Conservation (phyloP, 2,329 filamentous ascomycete genomes). For the Ophiognomonia clavigignenti-juglandacearum region DNA sequence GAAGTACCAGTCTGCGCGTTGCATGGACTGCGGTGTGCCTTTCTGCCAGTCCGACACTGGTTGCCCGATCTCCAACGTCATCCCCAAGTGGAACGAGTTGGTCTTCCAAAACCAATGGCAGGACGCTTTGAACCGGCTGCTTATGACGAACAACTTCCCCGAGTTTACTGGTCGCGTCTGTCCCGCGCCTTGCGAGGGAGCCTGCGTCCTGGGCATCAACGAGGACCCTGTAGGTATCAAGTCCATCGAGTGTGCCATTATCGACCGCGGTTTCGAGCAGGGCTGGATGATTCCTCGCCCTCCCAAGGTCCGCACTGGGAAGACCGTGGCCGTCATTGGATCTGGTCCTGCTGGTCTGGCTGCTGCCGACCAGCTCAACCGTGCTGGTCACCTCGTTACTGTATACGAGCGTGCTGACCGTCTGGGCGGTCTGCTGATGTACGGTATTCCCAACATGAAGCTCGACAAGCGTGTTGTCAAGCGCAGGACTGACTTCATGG, state of each 20-base stretch:
- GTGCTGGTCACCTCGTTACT: slow-evolving; percentile 80
- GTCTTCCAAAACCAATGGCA: slow-evolving; percentile 76
- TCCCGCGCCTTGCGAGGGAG: slow-evolving; percentile 92
- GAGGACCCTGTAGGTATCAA: slow-evolving; percentile 98
- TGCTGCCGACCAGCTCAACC: slow-evolving; percentile 89
- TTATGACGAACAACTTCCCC: slow-evolving; percentile 98
- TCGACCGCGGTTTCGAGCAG: slow-evolving; percentile 95
- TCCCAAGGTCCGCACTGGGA: slow-evolving; percentile 77
- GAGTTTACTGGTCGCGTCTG: slow-evolving; percentile 97
- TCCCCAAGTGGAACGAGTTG: slow-evolving; percentile 92
- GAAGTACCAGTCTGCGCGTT: slow-evolving; percentile 93
- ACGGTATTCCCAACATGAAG: slow-evolving; percentile 99
- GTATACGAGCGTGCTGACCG: slow-evolving; percentile 92
- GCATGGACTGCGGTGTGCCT: slow-evolving; percentile 98
- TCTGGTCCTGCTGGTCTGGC: slow-evolving; percentile 91
- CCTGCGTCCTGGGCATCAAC: slow-evolving; percentile 93
- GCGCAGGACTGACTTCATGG: slow-evolving; percentile 93
- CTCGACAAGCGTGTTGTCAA: slow-evolving; percentile 97
- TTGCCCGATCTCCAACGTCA: slow-evolving; percentile 95
- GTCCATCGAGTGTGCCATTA: slow-evolving; percentile 96
- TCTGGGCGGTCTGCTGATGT: slow-evolving; percentile 89
- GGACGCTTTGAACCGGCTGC: slow-evolving; percentile 82
- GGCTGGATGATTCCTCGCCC: slow-evolving; percentile 91
- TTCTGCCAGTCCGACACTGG: slow-evolving; percentile 97
- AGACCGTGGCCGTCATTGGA: slow-evolving; percentile 83